Percentiles rank a stretch among this genome's conserved stretches.
phyloP scores from a whole-genome alignment of 495 filamentous ascomycete genomes.

The Cudoniella acicularis region DNA sequence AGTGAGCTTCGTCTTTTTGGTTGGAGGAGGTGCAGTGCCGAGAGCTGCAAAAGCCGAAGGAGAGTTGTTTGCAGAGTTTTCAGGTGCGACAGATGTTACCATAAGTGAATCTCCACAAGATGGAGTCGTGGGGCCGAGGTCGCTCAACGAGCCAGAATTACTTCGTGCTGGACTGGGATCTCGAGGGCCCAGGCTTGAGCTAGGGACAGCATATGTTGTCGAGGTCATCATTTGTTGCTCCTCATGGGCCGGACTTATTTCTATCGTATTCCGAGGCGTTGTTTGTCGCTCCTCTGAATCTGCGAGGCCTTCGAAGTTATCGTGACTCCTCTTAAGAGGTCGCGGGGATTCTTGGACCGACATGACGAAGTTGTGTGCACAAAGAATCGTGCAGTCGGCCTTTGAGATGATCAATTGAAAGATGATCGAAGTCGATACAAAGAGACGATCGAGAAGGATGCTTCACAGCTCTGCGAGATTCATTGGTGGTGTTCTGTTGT shows the following conservation, averaged over 20 bases:
- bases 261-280: conserved; percentile 1
- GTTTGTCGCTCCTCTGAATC: conserved; percentile 12
- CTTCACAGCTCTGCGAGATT: neutral
- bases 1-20: conserved; percentile 48
- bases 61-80: neutral
- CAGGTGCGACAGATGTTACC: neutral
- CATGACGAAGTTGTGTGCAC: conserved; percentile 4
- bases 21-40: neutral
- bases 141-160: conserved; percentile 8
- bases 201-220: neutral
- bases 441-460: neutral
- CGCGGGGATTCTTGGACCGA: conserved; percentile 7
- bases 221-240: neutral
- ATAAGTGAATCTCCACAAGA: conserved; percentile 3
- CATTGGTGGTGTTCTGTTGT: neutral
- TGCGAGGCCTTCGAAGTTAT: conserved; percentile 9
- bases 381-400: neutral
- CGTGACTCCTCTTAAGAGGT: conserved; percentile 16
- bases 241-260: neutral
- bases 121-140: conserved; percentile 5
- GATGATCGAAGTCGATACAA: neutral
- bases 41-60: conserved; percentile 15
- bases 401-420: neutral
- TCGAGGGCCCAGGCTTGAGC: neutral
- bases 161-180: conserved; percentile 14